Conservation (phyloP, 1,139 yeast species). For the Geotrichum reessii region DNA sequence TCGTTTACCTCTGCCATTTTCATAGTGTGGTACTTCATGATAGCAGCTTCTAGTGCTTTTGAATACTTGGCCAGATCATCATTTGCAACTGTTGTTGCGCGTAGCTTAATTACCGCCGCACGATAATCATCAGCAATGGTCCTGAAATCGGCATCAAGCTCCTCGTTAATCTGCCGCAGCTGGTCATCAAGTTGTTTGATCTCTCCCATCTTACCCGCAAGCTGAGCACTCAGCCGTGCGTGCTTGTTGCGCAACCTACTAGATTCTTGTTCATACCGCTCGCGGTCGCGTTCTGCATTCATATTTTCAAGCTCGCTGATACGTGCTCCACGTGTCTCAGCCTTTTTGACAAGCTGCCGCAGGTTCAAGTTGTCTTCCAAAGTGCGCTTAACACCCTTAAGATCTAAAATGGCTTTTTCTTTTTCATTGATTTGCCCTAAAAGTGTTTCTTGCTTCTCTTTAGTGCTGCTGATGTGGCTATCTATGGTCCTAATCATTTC, state of each 20-base stretch:
- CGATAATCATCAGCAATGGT: slow-evolving; percentile 60
- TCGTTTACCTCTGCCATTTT: slow-evolving; percentile 93
- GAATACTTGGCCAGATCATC: slow-evolving; percentile 80
- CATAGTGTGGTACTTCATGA: slow-evolving; percentile 84
- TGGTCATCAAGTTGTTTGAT: slow-evolving; percentile 78
- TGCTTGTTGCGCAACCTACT: slow-evolving; percentile 49
- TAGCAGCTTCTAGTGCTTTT: slow-evolving; percentile 84
- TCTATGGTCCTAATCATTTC: slow-evolving; percentile 20
- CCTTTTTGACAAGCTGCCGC: slow-evolving; percentile 39
- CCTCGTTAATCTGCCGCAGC: slow-evolving; percentile 48
- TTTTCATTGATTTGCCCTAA: slow-evolving; percentile 24
- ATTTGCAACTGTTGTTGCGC: slow-evolving; percentile 71
- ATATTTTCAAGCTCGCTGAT: slow-evolving; percentile 45
- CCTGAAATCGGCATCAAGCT: slow-evolving; percentile 63
- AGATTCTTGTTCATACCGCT: slow-evolving; percentile 58
- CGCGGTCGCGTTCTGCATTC: slow-evolving; percentile 61
- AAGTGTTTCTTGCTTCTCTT: slow-evolving; percentile 22
- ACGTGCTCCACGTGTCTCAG: slow-evolving; percentile 27
- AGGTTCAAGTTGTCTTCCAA: slow-evolving; percentile 53
- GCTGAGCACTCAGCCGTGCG: slow-evolving; percentile 55
- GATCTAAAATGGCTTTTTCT: slow-evolving; percentile 43
- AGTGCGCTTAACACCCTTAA: slow-evolving; percentile 49
- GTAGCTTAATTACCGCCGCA: slow-evolving; percentile 68
- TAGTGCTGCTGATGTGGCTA: slow-evolving; percentile 15
- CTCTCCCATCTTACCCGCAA: slow-evolving; percentile 81